These are phyloP conservation scores for Puccinia horiana DNA, from an alignment of 1,284 basidiomycete genomes.

Conservation along the genomic window DNA sequence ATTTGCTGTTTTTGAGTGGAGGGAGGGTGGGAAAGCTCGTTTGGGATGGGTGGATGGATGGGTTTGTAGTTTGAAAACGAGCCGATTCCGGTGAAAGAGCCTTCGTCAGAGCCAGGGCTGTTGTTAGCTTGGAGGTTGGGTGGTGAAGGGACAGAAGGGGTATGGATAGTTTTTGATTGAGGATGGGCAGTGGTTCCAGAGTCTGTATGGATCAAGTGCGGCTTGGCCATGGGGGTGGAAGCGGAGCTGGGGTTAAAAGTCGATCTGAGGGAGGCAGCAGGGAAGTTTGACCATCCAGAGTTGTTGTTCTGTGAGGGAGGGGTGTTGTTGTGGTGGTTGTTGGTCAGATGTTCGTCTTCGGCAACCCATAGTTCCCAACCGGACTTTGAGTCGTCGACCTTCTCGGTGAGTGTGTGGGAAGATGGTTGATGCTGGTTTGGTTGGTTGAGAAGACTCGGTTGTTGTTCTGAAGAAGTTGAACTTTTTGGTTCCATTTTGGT, in stretches of 20 bases:
- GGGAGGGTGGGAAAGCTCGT: not conserved
- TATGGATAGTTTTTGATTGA: not conserved
- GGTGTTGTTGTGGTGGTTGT: not conserved
- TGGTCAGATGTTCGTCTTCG: conserved; percentile 37
- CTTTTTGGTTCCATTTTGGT: not conserved
- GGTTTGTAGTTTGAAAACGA: conserved; percentile 33
- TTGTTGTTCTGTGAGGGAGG: not conserved
- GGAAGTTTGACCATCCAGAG: not conserved
- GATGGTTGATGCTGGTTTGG: not conserved
- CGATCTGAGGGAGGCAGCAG: not conserved
- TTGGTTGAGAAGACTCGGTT: no score
- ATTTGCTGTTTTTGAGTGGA: not conserved
- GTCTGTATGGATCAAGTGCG: no score
- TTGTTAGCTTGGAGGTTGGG: not conserved
- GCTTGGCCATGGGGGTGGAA: not conserved
- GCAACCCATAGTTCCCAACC: conserved; percentile 50
- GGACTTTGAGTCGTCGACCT: conserved; percentile 18
- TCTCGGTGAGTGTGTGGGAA: conserved; percentile 18
- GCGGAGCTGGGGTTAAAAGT: not conserved
- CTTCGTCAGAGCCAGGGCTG: not conserved
- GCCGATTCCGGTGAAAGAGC: conserved; percentile 18
- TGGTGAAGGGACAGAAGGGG: not conserved
- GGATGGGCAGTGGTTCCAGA: not conserved
- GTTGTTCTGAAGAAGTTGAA: not conserved
- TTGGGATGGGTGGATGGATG: not conserved